Evolutionary conservation across 2,329 filamentous ascomycete species (phyloP), one percentile per base, ranked within the genome.

Genomic region (Fusarium musae): DNA sequence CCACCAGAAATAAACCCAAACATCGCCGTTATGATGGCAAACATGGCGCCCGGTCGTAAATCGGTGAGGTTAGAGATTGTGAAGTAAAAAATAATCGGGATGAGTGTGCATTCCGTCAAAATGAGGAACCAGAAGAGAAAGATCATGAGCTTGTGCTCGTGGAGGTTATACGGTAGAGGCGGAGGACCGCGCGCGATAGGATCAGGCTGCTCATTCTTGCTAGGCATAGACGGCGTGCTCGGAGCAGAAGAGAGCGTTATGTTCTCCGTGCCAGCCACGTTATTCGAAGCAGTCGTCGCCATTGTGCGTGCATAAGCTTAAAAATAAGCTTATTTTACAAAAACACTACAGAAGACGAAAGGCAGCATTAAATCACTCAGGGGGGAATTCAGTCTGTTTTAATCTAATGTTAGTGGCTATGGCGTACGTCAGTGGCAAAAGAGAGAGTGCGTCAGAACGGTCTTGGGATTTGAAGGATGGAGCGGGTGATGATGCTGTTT

Each of bases 11-110:
- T 81, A 59, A 85, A 78, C 54, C 85, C 85, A 72, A 85, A 86
- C 75, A 86, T 84, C 17, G 85, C 82, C 1, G 84, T 85, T 57
- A 86, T 83, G 56, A 86, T 84, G 61, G 85, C 84, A 63, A 86
- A 86, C 56, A 83, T 77, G 6, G 69, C 70, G 3, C 74, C 76
- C 3, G 72, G 70, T 5, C 70, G 68, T 37, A 77, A 59, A 26
- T 74, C 67, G 32, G 66, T 72, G 9, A 72, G 40, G 13, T 68
- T 83, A 61, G 81, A 83, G 26, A 87, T 81, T 16, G 81, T 80
- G 67, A 85, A 87, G 77, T 84, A 87, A 17, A 87, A 78, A 1
- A 83, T 69, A 59, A 86, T 82, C n/a, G 85, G 85, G n/a, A 86
- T 77, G 11, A 78, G 65, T 0, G 75, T 78, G 43, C 68, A 74